phyloP scores from a whole-genome alignment of 345 rosid species.

The Eucalyptus regnans region DNA sequence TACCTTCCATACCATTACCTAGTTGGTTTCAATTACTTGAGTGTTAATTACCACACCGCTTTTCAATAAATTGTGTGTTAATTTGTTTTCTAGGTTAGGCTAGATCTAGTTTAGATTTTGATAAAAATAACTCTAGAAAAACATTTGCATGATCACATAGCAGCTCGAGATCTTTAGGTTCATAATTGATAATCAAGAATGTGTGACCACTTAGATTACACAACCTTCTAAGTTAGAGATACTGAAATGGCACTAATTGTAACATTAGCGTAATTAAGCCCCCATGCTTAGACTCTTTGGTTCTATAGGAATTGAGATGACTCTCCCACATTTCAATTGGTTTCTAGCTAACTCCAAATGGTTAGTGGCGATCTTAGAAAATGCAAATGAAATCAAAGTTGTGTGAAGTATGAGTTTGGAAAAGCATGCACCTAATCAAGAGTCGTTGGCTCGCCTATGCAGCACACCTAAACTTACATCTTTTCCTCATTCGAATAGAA shows the following conservation, averaged over 20 bases:
- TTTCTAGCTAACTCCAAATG: neutral
- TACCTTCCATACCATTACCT: neutral
- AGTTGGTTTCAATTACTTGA: neutral
- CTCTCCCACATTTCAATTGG: neutral
- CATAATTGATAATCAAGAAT: neutral
- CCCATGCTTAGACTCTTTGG: neutral
- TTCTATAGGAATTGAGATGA: neutral
- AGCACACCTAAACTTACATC: too few species aligned
- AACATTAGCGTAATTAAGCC: neutral
- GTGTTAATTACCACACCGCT: neutral
- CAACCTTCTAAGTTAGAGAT: neutral
- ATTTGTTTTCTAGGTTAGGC: neutral
- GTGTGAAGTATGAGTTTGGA: rapidly evolving
- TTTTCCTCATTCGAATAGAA: too few species aligned
- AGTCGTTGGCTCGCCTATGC: too few species aligned
- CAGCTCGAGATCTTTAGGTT: neutral
- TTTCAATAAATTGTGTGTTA: neutral
- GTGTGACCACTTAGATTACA: rapidly evolving
- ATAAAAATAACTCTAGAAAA: neutral
- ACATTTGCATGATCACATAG: neutral
- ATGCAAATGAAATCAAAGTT: neutral
- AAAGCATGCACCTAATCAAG: neutral
- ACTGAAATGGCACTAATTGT: too few species aligned
- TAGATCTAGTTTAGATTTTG: neutral
- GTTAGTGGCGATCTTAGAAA: rapidly evolving